Conservation (phyloP, 2,329 filamentous ascomycete species). For the Neoascochyta sp. region DNA sequence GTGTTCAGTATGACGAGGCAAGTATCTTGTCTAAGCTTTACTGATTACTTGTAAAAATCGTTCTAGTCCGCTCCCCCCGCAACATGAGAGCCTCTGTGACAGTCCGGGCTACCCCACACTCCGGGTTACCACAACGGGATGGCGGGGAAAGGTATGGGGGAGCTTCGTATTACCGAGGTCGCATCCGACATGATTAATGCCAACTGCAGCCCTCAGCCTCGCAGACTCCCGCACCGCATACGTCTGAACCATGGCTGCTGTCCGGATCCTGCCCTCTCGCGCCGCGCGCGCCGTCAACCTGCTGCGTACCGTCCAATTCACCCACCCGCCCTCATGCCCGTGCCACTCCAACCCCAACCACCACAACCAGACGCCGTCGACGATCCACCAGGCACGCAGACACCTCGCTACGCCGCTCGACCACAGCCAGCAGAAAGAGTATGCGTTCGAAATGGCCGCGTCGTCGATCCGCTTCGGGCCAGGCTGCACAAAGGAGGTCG, state of each 20-base stretch:
- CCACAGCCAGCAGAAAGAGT: constrained; percentile 75
- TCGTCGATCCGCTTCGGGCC: constrained; percentile 92
- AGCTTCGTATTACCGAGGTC: too few relatives aligned
- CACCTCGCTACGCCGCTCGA: constrained; percentile 75
- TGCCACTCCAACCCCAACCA: constrained; percentile 90
- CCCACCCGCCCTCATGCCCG: constrained; percentile 86
- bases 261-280: constrained; percentile 41
- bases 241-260: constrained; percentile 17
- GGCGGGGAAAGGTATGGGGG: too few relatives aligned
- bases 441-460: constrained; percentile 98
- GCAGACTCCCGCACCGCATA: too few relatives aligned
- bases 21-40: too few relatives aligned
- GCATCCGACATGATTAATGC: too few relatives aligned
- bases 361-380: constrained; percentile 47
- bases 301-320: constrained; percentile 85
- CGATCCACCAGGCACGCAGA: constrained; percentile 52
- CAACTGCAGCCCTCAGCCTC: too few relatives aligned
- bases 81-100: too few relatives aligned
- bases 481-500: constrained; percentile 90
- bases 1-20: too few relatives aligned
- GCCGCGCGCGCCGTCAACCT: constrained; percentile 64
- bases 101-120: too few relatives aligned
- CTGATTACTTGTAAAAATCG: too few relatives aligned
- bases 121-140: too few relatives aligned
- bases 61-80: too few relatives aligned